Percentiles rank a stretch among this genome's conserved stretches.
phyloP scores from a whole-genome alignment of 2,329 filamentous ascomycete genomes.

The Scedosporium apiospermum region DNA sequence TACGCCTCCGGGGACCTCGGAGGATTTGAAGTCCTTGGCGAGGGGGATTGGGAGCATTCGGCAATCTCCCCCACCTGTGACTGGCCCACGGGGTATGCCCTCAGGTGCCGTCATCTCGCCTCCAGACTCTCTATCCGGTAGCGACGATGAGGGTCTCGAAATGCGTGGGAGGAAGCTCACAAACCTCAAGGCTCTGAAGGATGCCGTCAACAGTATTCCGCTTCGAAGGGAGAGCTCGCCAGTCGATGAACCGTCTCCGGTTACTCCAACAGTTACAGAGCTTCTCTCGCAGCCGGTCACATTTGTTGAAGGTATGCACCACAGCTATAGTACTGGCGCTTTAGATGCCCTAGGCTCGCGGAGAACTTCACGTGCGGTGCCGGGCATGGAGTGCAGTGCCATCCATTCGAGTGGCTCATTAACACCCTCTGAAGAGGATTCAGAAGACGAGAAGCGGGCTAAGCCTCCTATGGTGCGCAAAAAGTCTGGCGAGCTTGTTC shows the following conservation, averaged over 20 bases:
- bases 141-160: conserved; percentile 66
- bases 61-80: conserved; percentile 76
- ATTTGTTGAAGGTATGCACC: conserved; percentile 27
- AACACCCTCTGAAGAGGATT: conserved; percentile 52
- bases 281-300: conserved; percentile 5
- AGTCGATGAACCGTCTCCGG: conserved; percentile 18
- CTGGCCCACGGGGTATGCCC: conserved; percentile 63
- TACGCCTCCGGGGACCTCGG: conserved; percentile 40
- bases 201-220: conserved; percentile 73
- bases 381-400: conserved; percentile 44
- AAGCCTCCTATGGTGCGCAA: conserved; percentile 95
- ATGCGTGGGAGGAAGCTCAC: conserved; percentile 38
- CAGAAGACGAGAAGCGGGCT: conserved; percentile 44
- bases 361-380: conserved; percentile 35
- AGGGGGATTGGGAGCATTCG: conserved; percentile 52
- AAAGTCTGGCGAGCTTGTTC: conserved; percentile 94
- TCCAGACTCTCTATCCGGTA: conserved; percentile 66
- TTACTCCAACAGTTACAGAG: conserved; percentile 15
- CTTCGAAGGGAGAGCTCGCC: conserved; percentile 53
- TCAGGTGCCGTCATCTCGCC: conserved; percentile 82
- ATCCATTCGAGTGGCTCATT: conserved; percentile 38
- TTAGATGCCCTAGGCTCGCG: conserved; percentile 27
- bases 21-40: conserved; percentile 37
- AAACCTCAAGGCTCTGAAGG: conserved; percentile 61
- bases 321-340: conserved; percentile 37